Conservation (phyloP, 768 basidiomycete genomes). For the Serpula lacrymans region DNA sequence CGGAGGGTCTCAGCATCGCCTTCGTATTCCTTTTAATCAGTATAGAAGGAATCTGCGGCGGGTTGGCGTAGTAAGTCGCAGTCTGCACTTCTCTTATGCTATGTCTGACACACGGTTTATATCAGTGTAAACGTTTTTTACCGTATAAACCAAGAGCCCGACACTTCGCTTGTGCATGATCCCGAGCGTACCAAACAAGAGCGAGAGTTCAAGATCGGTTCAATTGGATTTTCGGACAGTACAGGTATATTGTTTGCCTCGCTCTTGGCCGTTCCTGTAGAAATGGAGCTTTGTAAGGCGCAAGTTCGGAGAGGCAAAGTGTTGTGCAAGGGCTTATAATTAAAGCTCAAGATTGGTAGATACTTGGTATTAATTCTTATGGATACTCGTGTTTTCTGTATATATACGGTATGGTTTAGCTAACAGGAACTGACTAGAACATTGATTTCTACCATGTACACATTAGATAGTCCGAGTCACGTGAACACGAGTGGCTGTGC, state of each 20-base stretch:
- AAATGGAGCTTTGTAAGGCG: constrained; percentile 69
- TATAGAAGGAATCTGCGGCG: constrained; percentile 90
- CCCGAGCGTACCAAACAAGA: constrained; percentile 67
- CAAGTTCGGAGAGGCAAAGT: constrained; percentile 70
- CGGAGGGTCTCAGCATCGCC: constrained; percentile 46
- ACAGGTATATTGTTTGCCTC: constrained; percentile 55
- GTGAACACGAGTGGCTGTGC: no score
- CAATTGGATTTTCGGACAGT: constrained; percentile 83
- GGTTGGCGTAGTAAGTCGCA: constrained; percentile 76
- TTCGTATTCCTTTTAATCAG: constrained; percentile 77
- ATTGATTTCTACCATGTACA: no score
- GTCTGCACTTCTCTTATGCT: neutral
- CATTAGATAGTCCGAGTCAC: no score
- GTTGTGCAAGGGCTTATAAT: constrained; percentile 62
- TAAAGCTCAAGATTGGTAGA: neutral
- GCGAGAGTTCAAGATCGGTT: constrained; percentile 87
- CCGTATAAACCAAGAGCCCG: constrained; percentile 72
- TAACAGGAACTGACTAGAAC: no score
- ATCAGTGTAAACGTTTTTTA: constrained; percentile 84
- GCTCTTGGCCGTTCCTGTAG: constrained; percentile 43
- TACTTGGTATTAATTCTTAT: no score
- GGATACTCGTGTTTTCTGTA: no score
- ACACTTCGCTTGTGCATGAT: constrained; percentile 43
- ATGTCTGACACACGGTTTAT: constrained; percentile 14
- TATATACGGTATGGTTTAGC: no score